Base-by-base conservation (phyloP, 192 early-diverging fungal species). In the Rhizophagus sp. region DNA sequence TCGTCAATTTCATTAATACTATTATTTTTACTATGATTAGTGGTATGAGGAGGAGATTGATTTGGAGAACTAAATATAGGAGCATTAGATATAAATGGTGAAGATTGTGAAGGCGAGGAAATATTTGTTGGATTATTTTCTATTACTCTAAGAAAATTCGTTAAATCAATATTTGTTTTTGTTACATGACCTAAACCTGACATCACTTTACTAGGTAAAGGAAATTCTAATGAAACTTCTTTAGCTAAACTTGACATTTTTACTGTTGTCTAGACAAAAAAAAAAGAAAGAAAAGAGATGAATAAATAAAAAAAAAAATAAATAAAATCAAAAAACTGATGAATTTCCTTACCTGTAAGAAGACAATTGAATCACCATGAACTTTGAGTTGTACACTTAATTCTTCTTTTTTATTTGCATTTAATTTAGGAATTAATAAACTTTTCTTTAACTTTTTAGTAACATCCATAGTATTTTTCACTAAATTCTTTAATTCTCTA, bases 121-220 rank as follows among this genome's bases (percentile, higher is more conserved):
- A 36, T 36, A 36, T 36, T 36, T 36, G 34, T 36, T 36, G 34
- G 27, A 10, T 30, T 10, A 65, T 65, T 65, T 34, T 61, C 57
- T 30, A 75, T 62, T 30, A 24, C n/a, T 34, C 73, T 24, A 15
- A 75, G 25, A 75, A 62, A 63, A 64, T 62, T 36, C 11, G 75
- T 63, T 22, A 79, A 41, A 24, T 79, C 78, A 5, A 61, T 79
- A 71, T 79, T 71, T 15, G 68, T 71, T 71, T 79, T 69, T 17
- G 50, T 79, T 17, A 79, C 78, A 24, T 71, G 78, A 39, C 67
- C 49, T 52, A 79, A 39, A 17, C 30, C 49, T 12, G 65, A 13
- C 33, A 24, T 49, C 7, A 79, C 49, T 79, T 79, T 62, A 27
- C 12, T 62, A 50, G 25, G 10, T 8, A 61, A 36, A 61, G 33